phyloP scores from a whole-genome alignment of 345 rosid genomes.

The Toxicodendron radicans region DNA sequence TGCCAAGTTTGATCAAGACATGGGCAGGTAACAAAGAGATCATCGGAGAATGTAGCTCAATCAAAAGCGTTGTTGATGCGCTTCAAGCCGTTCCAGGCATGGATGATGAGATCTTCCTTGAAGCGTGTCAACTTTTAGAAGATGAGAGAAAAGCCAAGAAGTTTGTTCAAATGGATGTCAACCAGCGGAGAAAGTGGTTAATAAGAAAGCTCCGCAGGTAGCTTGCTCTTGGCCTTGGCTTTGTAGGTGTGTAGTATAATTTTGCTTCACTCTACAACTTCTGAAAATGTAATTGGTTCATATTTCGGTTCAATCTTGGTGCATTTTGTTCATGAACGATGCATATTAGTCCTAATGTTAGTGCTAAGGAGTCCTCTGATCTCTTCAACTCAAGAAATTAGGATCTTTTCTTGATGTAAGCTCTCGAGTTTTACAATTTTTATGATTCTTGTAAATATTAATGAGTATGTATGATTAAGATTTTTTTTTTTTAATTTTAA shows the following conservation, averaged over 20 bases:
- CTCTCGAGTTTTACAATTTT: too few relatives aligned
- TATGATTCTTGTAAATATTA: too few relatives aligned
- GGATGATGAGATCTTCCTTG: conserved; percentile 51
- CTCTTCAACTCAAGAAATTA: too few relatives aligned
- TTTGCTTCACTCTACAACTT: not conserved
- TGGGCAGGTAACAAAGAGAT: not conserved
- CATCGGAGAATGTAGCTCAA: conserved; percentile 23
- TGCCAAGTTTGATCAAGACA: conserved; percentile 1
- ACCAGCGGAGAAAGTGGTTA: conserved; percentile 39
- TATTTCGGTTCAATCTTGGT: too few relatives aligned
- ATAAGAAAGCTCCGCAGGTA: conserved; percentile 26
- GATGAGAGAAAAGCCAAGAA: conserved; percentile 39
- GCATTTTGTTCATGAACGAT: too few relatives aligned
- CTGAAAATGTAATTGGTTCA: not conserved
- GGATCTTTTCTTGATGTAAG: too few relatives aligned
- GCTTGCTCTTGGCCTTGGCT: not conserved
- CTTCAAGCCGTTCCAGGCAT: conserved; percentile 48
- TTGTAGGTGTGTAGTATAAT: not conserved
- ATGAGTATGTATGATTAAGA: too few relatives aligned
- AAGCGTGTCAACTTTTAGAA: conserved; percentile 48
- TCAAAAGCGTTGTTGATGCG: conserved; percentile 46
- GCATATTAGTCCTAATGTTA: not conserved
- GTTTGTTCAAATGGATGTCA: conserved; percentile 45
- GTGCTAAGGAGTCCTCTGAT: not conserved
- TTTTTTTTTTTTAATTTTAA: too few relatives aligned